These are phyloP conservation scores for Plasmodium berghei DNA, from an alignment of 169 alveolate species.

Conservation along the genomic window DNA sequence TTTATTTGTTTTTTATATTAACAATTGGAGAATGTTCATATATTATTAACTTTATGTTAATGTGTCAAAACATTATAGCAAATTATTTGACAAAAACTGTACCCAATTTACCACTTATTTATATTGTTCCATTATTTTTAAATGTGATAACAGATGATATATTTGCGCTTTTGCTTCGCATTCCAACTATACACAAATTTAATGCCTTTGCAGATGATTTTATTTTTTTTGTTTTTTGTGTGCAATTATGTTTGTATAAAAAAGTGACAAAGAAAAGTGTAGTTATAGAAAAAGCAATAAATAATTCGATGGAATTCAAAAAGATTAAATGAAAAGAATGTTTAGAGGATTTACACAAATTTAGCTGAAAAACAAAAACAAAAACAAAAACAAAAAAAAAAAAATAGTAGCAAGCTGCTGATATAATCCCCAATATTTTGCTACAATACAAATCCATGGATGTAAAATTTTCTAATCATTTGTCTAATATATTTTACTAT, in stretches of 20 bases:
- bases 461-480: no score
- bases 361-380: no score
- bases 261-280: neutral
- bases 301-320: conserved; percentile 7
- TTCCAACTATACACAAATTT: conserved; percentile 33
- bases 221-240: conserved; percentile 20
- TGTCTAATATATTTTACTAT: no score
- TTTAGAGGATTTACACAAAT: no score
- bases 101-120: neutral
- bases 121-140: conserved; percentile 14
- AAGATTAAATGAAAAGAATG: neutral
- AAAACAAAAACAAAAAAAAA: no score
- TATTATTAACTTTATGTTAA: conserved; percentile 42
- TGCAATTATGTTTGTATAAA: conserved; percentile 38
- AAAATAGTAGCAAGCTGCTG: no score
- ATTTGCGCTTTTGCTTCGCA: conserved; percentile 21
- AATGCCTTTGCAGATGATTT: conserved; percentile 34
- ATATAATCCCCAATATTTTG: no score
- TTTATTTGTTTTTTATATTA: conserved; percentile 16
- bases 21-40: conserved; percentile 28
- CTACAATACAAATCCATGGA: no score
- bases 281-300: neutral
- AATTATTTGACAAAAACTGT: conserved; percentile 25
- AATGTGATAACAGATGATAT: conserved; percentile 45
- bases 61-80: conserved; percentile 46